Conservation (phyloP, 1,284 basidiomycete species). For the Fomitiporia mediterranea region DNA sequence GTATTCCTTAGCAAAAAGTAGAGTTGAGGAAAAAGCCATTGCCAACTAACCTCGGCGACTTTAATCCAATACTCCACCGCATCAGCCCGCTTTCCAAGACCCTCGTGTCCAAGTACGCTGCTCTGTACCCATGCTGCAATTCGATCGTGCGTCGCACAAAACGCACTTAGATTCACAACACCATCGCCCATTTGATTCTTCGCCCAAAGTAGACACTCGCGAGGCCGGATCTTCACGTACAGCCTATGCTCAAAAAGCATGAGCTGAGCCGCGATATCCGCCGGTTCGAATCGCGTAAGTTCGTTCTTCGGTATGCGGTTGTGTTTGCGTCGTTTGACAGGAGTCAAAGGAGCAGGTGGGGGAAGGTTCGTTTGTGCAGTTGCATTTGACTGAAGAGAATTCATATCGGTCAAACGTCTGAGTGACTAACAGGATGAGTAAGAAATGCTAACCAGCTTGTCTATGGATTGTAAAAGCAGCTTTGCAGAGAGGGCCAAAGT, state of each 20-base stretch:
- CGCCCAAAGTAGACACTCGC: constrained; percentile 57
- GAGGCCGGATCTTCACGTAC: constrained; percentile 53
- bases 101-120: constrained; percentile 50
- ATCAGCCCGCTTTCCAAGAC: constrained; percentile 48
- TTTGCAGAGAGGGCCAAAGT: constrained; percentile 44
- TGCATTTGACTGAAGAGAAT: neutral
- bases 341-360: constrained; percentile 21
- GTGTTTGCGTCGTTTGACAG: constrained; percentile 24
- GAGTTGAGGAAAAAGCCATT: constrained; percentile 5
- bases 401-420: constrained; percentile 15
- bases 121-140: constrained; percentile 62
- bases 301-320: constrained; percentile 44
- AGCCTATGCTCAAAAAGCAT: constrained; percentile 52
- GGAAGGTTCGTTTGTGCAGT: neutral
- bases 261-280: constrained; percentile 60
- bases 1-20: neutral
- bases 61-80: constrained; percentile 72
- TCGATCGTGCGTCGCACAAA: constrained; percentile 57
- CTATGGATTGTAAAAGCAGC: constrained; percentile 47
- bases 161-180: constrained; percentile 45
- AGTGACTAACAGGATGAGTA: neutral
- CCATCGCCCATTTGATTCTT: constrained; percentile 36
- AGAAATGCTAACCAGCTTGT: constrained; percentile 44
- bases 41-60: constrained; percentile 59
- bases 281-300: constrained; percentile 47